These are phyloP conservation scores for Arabidopsis arenosa DNA, from an alignment of 345 rosid genomes.

Conservation along the genomic window DNA sequence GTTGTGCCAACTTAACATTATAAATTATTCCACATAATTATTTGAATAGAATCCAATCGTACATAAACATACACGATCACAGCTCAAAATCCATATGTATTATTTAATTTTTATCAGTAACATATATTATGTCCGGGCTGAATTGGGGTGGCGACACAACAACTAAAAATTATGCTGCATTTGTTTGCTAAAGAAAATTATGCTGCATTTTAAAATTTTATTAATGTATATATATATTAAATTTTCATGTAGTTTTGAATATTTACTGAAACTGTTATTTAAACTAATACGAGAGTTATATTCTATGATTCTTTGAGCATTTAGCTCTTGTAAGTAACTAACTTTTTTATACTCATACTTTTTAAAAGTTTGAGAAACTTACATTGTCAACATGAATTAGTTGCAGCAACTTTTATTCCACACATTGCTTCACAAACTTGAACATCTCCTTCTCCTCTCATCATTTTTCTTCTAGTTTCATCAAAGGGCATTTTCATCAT, in stretches of 20 bases:
- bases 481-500: slow-evolving; percentile 26
- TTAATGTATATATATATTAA: not conserved
- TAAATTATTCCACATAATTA: not conserved
- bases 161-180: not conserved
- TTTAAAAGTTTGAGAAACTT: slow-evolving; percentile 8
- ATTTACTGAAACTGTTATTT: not conserved
- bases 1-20: slow-evolving; percentile 14
- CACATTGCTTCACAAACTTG: slow-evolving; percentile 48
- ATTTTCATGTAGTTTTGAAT: not conserved
- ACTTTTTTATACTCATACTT: not conserved
- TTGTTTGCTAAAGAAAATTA: not conserved
- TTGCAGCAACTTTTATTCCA: slow-evolving; percentile 48
- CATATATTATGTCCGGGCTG: not conserved
- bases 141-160: not conserved
- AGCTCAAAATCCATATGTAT: not conserved
- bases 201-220: not conserved
- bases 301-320: slow-evolving; percentile 6
- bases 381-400: slow-evolving; percentile 48
- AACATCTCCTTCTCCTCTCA: slow-evolving; percentile 17
- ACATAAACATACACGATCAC: slow-evolving; percentile 28
- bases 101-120: not conserved
- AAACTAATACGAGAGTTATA: not conserved
- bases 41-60: slow-evolving; percentile 7
- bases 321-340: slow-evolving; percentile 32
- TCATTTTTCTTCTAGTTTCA: slow-evolving; percentile 24